Evolutionary conservation across 768 basidiomycete species (phyloP).

Genomic region (Leccinum disarticulatum): DNA sequence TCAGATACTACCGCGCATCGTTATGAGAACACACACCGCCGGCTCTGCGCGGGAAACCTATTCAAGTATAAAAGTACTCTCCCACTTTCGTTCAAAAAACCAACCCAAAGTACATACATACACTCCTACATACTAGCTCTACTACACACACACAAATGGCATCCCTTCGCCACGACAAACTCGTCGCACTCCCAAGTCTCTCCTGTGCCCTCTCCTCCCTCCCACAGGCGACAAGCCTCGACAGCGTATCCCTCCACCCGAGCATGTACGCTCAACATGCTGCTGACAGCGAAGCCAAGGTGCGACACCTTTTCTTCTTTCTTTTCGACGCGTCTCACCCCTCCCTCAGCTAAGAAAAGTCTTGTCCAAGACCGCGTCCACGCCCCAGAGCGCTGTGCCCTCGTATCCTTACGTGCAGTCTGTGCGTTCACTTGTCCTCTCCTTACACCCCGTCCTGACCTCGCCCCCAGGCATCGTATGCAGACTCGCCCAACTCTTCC

Average conservation of each 20-base stretch:
- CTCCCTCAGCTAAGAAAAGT: conserved; percentile 56
- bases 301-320: conserved; percentile 27
- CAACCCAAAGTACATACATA: neutral
- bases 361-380: conserved; percentile 49
- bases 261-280: conserved; percentile 67
- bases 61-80: conserved; percentile 17
- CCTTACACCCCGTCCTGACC: conserved; percentile 8
- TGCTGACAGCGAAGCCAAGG: conserved; percentile 77
- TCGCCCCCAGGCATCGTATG: conserved; percentile 34
- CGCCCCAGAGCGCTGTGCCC: conserved; percentile 35
- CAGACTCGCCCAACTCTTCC: conserved; percentile 39
- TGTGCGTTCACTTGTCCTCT: conserved; percentile 30
- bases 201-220: conserved; percentile 66
- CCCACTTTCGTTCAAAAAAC: neutral
- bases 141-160: conserved; percentile 28
- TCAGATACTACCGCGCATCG: conserved; percentile 28
- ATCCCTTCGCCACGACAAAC: conserved; percentile 43
- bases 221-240: conserved; percentile 70
- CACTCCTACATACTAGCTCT: neutral
- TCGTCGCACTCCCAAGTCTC: conserved; percentile 73
- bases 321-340: conserved; percentile 9
- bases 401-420: conserved; percentile 36
- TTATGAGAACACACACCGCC: conserved; percentile 21
- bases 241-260: conserved; percentile 63
- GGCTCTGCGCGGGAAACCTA: conserved; percentile 5